Percentiles rank a stretch among this genome's conserved stretches.
phyloP scores from a whole-genome alignment of 139 green algal genomes.

The Micractinium conductrix region DNA sequence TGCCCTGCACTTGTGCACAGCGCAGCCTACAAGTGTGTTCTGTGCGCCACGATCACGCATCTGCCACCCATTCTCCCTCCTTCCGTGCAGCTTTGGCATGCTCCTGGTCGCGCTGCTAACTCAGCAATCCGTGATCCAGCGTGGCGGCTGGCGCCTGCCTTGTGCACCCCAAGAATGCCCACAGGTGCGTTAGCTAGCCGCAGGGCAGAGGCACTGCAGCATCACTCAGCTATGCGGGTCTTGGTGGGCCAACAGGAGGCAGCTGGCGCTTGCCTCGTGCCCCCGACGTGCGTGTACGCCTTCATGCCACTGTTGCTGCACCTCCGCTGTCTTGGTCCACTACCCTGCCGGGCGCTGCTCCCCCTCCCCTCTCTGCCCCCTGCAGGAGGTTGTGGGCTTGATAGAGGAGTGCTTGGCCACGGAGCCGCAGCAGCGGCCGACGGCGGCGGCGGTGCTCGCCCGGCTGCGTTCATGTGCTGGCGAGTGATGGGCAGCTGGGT shows the following conservation, averaged over 20 bases:
- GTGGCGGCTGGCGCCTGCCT: neutral
- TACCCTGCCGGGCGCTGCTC: neutral
- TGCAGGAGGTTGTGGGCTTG: neutral
- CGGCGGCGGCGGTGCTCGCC: neutral
- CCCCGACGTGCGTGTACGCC: too few species aligned
- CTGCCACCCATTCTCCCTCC: neutral
- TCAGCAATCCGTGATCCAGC: neutral
- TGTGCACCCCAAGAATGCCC: neutral
- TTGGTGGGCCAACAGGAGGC: too few species aligned
- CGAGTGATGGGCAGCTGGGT: too few species aligned
- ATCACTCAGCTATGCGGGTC: too few species aligned
- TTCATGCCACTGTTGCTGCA: too few species aligned
- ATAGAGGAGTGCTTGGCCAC: neutral
- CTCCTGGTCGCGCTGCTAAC: neutral
- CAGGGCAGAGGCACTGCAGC: too few species aligned
- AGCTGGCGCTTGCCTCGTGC: too few species aligned
- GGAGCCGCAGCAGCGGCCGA: neutral
- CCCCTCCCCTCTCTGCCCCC: neutral
- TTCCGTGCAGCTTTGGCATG: conserved; percentile 2
- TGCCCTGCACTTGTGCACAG: too few species aligned
- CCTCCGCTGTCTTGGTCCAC: neutral
- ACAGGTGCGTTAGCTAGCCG: too few species aligned
- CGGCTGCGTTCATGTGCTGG: neutral
- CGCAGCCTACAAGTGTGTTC: neutral
- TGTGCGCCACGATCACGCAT: too few species aligned